Conservation (phyloP, 305 asterid genomes). For the Fraxinus latifolia region DNA sequence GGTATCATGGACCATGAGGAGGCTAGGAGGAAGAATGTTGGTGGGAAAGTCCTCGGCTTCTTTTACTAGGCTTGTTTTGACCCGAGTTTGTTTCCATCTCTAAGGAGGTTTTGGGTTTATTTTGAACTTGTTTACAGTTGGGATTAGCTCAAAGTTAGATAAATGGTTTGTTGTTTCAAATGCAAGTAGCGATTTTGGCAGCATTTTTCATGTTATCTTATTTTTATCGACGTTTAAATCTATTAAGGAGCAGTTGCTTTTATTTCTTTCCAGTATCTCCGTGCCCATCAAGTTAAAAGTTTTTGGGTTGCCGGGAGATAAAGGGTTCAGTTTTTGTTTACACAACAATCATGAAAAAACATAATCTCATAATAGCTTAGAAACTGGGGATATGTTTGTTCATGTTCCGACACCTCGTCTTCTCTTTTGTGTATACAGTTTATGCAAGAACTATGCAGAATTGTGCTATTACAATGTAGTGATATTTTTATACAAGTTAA, state of each 20-base stretch:
- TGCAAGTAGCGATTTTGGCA: conserved; percentile 3
- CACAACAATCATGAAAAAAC: too few species aligned
- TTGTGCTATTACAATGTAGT: background rate
- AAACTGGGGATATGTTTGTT: too few species aligned
- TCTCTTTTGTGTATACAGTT: background rate
- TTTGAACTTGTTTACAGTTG: background rate
- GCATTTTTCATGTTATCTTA: background rate
- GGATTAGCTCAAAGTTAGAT: background rate
- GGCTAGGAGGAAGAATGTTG: conserved; percentile 20
- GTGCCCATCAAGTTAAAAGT: background rate
- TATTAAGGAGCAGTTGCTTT: background rate
- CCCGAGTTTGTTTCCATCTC: background rate
- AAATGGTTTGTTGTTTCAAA: background rate
- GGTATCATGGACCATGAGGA: conserved; percentile 24
- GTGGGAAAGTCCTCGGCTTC: conserved; percentile 22
- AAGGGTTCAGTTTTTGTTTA: background rate
- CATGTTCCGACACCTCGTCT: background rate
- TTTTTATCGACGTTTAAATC: background rate
- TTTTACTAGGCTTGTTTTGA: conserved; percentile 5
- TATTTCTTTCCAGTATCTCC: background rate
- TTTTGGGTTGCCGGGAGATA: background rate
- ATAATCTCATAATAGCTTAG: too few species aligned
- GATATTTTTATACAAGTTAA: background rate
- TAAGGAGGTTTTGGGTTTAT: background rate
- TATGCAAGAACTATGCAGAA: background rate